A percentile compares a stretch with the other conserved stretches of the same genome.
Conservation (phyloP, 306 rosid genomes). For the Cercis canadensis region DNA sequence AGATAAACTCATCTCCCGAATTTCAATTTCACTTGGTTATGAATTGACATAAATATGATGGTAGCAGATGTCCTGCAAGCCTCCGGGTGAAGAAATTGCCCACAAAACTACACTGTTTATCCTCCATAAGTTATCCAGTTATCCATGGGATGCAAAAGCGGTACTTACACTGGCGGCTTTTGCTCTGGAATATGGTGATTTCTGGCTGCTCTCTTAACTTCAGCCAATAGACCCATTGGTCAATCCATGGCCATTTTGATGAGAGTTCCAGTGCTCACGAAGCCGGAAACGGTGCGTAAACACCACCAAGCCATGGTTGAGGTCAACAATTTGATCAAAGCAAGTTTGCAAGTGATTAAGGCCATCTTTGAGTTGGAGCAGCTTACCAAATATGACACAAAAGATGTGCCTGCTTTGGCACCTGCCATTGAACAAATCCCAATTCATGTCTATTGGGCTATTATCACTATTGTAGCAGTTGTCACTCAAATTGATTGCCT, state of each 20-base stretch:
- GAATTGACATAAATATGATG: too few relatives aligned
- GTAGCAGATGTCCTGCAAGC: slow-evolving; percentile 69
- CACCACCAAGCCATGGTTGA: slow-evolving; percentile 57
- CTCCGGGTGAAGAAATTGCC: slow-evolving; percentile 57
- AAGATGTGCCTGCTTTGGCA: slow-evolving; percentile 60
- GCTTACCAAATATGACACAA: slow-evolving; percentile 47
- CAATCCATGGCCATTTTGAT: slow-evolving; percentile 61
- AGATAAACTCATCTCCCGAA: too few relatives aligned
- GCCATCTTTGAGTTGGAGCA: slow-evolving; percentile 57
- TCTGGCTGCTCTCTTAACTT: slow-evolving; percentile 69
- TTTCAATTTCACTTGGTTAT: too few relatives aligned
- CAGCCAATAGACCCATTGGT: slow-evolving; percentile 56
- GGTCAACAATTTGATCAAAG: slow-evolving; percentile 55
- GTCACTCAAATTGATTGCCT: slow-evolving; percentile 59
- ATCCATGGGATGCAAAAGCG: slow-evolving; percentile 79
- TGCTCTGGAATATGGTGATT: slow-evolving; percentile 67
- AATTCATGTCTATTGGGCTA: slow-evolving; percentile 71
- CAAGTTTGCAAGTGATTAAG: slow-evolving; percentile 57
- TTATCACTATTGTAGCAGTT: slow-evolving; percentile 64
- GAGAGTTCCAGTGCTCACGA: slow-evolving; percentile 62
- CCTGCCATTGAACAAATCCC: slow-evolving; percentile 56
- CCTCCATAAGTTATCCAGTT: slow-evolving; percentile 54
- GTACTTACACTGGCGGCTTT: slow-evolving; percentile 74
- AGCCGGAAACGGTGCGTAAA: too few relatives aligned
- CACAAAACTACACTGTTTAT: slow-evolving; percentile 64